phyloP scores from a whole-genome alignment of 83 land plant genomes.

The Picea abies region DNA sequence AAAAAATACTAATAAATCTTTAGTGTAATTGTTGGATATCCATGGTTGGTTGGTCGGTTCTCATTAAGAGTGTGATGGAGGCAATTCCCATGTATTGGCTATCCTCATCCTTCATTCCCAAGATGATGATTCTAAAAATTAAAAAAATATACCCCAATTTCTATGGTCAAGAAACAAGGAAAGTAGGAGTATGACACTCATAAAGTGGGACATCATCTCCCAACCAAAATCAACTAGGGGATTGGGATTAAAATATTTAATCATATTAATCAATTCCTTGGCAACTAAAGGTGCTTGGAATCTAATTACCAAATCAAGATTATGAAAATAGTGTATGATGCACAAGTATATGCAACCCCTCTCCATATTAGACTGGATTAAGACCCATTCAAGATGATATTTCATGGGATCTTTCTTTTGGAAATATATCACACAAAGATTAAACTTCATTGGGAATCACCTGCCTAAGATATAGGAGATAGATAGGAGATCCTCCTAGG shows the following conservation, averaged over 20 bases:
- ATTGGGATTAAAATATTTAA: background rate
- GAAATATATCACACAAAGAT: background rate
- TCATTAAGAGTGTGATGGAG: background rate
- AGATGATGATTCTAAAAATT: background rate
- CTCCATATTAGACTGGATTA: background rate
- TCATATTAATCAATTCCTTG: too few species aligned
- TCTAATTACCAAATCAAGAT: too few species aligned
- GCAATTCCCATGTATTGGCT: background rate
- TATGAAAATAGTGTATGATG: too few species aligned
- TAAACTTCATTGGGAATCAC: background rate
- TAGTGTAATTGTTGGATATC: background rate
- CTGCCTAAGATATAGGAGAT: background rate
- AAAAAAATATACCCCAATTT: background rate
- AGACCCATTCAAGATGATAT: background rate
- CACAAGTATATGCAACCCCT: background rate
- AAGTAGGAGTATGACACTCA: background rate
- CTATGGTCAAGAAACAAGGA: background rate
- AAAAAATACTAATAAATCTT: background rate
- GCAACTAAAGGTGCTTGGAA: background rate
- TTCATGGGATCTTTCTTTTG: background rate
- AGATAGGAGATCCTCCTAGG: background rate
- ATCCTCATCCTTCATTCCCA: background rate
- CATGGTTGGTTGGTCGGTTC: background rate
- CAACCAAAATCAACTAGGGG: background rate
- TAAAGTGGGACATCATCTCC: background rate